Evolutionary conservation across 129 eudicot genomes (phyloP), one percentile per base, ranked within the genome.

Genomic region (Sambucus nigra): DNA sequence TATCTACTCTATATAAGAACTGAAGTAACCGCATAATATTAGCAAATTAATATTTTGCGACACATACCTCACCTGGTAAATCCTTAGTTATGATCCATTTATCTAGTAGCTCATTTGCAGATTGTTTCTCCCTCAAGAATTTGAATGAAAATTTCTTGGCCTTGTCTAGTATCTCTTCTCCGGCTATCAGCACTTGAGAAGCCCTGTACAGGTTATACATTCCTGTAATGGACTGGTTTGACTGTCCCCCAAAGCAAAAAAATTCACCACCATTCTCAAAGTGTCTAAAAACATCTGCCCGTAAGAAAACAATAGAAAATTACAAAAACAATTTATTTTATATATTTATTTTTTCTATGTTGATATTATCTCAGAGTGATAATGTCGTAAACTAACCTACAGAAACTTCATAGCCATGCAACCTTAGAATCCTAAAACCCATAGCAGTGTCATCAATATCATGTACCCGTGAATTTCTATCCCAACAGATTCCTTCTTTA

Each of bases 371-470:
- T 9, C 9, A 31, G 38, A 9, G 42, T 35, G 8, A 23, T 0
- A 2, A 12, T 24, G 9, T 5, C 54, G 38, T 47, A 19, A 59
- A 59, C 61, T 47, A 53, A 92, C 99, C 92, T 39, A 76, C 73
- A 50, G 96, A 74, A 70, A 92, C 60, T 3, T 63, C 66, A 45
- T 83, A 76, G 9, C 99, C 99, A 54, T 86, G 94, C 78, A 86
- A 57, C 65, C 99, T 75, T 26, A 86, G 67, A 14, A 92, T 63
- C 69, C 99, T 73, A 72, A 92, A 92, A 20, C 71, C 99, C 99
- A 92, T 92, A 0, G 96, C 94, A 12, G 96, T 92, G 71, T 86
- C 99, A 61, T 92, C 99, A 29, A 86, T 73, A 69, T 92, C 99
- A 58, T 86, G 91, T 49, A 92, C 91, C 12, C 55, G 63, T 8